Evolutionary conservation across 1,284 basidiomycete genomes (phyloP), one percentile per base, ranked within the genome.

Genomic region (Cryptococcus hybrid): DNA sequence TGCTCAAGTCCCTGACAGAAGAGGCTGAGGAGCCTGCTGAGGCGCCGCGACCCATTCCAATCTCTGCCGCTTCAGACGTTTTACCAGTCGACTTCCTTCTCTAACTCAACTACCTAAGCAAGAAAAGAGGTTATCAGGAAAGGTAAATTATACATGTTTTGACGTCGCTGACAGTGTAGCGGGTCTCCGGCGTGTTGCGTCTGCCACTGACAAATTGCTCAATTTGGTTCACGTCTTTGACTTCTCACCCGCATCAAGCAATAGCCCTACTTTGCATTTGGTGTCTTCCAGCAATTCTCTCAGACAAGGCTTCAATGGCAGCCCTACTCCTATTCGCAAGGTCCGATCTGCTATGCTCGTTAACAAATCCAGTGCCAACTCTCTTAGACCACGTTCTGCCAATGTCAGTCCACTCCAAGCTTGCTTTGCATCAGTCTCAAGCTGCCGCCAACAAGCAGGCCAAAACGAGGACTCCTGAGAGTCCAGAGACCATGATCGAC

Each of bases 151-250:
- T 24, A 24, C 24, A 24, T 24, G 24, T 24, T 24, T 24, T 24
- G 24, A 24, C 24, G 24, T 24, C 24, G 46, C 54, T 63, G 51
- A 63, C 54, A n/a, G 47, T n/a, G 24, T 24, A 67, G 68, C 55
- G 7, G 56, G 57, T 18, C 59, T 71, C n/a, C 45, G 61, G 37
- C 57, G 65, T 15, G 70, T 72, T 13, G 60, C 71, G 0, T 68
- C 68, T 7, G 73, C 71, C 9, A 75, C 68, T 24, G 62, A 67
- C 51, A 65, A 67, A 51, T 64, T 75, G 0, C 59, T 64, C 51
- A 58, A 62, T 49, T 59, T 72, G 13, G 59, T 75, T 38, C 51
- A 60, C 7, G 24, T 50, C 15, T 64, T 68, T n/a, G 61, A 67
- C 39, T 63, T 66, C 38, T 67, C 68, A 5, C 68, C 67, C 4